Base-by-base conservation (phyloP, 2,329 filamentous ascomycete species). In the Penicillium psychrosexuale region DNA sequence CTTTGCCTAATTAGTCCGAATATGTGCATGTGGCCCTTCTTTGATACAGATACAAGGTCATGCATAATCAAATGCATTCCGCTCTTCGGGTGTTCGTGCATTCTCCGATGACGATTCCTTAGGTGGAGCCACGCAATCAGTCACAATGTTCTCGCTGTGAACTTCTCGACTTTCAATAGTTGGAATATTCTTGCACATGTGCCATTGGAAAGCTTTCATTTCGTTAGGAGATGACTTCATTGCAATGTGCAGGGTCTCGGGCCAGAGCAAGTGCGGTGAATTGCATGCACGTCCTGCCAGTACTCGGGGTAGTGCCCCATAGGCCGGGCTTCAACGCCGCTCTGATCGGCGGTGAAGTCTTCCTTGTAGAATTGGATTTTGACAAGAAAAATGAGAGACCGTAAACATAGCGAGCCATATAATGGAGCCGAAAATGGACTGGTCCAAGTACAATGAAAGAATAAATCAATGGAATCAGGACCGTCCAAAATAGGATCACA, bases 21-120 rank as follows among this genome's bases (percentile, higher is more conserved):
- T 13, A 27, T 24, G 28, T 7, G 15, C 5, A 22, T 38, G 17
- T 45, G 27, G 45, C 3, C 0, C 36, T 36, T 27, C 13, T 36
- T 33, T 47, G 38, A 52, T 40, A 7, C 7, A 12, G 8, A 37
- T 39, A n/a, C 33, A 44, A n/a, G 22, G 22, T 28, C 15, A 47
- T 51, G 46, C 49, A 51, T 52, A 33, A 30, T 46, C 11, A 8
- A 46, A 42, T 15, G 33, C 57, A 58, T 59, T 59, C 51, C 50
- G 13, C 39, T 19, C 31, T 24, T 44, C 38, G 31, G 28, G 22
- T 33, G 19, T 22, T 5, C 33, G 38, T 54, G 43, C 60, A 63
- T 63, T 62, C 60, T 45, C 44, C 40, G 22, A 53, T 60, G 53
- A 51, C 51, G 60, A 45, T 57, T 24, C 30, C 30, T 44, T 46